Percentiles rank a stretch among this genome's conserved stretches.
These are phyloP conservation scores for Dictyostelium discoideum DNA, from an alignment of 78 protist genomes.

Conservation along the genomic window DNA sequence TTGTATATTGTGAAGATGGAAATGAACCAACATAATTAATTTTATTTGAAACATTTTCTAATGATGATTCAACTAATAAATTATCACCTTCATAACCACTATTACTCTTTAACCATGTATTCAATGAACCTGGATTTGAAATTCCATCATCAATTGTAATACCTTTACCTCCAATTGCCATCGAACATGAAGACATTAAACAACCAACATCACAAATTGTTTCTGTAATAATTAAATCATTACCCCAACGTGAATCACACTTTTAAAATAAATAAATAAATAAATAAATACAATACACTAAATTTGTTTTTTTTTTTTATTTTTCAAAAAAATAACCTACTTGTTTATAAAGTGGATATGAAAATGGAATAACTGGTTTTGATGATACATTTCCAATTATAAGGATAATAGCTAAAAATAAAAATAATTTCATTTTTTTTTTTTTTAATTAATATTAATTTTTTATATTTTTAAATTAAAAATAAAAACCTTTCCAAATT, in stretches of 20 bases:
- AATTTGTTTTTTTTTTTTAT: too few relatives aligned
- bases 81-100: slow-evolving; percentile 8
- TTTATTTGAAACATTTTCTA: neutral
- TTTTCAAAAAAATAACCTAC: neutral
- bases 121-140: slow-evolving; percentile 20
- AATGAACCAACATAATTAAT: slow-evolving; percentile 54
- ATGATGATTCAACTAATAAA: slow-evolving; percentile 3
- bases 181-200: slow-evolving; percentile 34
- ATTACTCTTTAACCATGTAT: slow-evolving; percentile 12
- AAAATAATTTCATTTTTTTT: neutral
- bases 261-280: neutral
- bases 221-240: neutral
- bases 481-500: too few relatives aligned
- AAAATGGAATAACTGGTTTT: slow-evolving; percentile 17
- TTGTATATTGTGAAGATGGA: neutral
- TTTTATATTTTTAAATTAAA: too few relatives aligned
- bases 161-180: slow-evolving; percentile 50
- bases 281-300: too few relatives aligned
- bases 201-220: slow-evolving; percentile 68
- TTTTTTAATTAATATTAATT: too few relatives aligned
- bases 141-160: neutral
- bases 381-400: neutral
- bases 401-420: neutral
- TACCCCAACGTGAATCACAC: slow-evolving; percentile 60
- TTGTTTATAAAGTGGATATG: slow-evolving; percentile 62